Base-by-base conservation (phyloP, 2,329 filamentous ascomycete genomes). In the Aquanectria penicillioides region DNA sequence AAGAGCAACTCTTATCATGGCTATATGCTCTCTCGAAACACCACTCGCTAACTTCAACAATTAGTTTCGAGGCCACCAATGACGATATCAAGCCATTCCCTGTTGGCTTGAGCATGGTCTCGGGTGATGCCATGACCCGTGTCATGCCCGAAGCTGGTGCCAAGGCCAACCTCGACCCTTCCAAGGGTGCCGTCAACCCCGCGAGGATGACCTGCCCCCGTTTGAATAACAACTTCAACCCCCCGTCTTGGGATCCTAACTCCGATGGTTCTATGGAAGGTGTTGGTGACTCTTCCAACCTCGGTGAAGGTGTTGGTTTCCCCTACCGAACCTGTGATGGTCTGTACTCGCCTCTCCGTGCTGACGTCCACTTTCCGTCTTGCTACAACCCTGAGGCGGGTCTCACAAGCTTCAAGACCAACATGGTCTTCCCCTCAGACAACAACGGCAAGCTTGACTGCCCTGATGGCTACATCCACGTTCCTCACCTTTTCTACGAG, bases 21-120 rank as follows among this genome's bases (percentile, higher is more conserved):
- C n/a, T n/a, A n/a, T n/a, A n/a, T n/a, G n/a, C n/a, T n/a, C n/a
- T n/a, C n/a, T n/a, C n/a, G n/a, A 4, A 12, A 29, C 12, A 33
- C 7, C 6, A 40, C 15, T 44, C 13, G 54, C 61, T 71, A 52
- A 71, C 29, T 34, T 5, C 9, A 4, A 17, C 9, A n/a, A n/a
- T 22, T 64, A 79, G 81, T 75, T 89, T 89, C 73, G 86, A 89
- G 65, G 69, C 78, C 37, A 85, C 86, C 65, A 82, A 88, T 63
- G 88, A 92, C 67, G 80, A 87, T 20, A 83, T 92, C 71, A 81
- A 83, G 67, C 81, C 90, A 12, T 94, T 93, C 78, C 91, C 91
- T 10, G 71, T 82, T 9, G 89, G 88, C 17, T 83, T 94, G 65
- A 86, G 88, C 71, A 92, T 94, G 80, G 69, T 94, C 53, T 86